phyloP scores from a whole-genome alignment of 2,329 filamentous ascomycete species.

The Didymosphaeria variabile region DNA sequence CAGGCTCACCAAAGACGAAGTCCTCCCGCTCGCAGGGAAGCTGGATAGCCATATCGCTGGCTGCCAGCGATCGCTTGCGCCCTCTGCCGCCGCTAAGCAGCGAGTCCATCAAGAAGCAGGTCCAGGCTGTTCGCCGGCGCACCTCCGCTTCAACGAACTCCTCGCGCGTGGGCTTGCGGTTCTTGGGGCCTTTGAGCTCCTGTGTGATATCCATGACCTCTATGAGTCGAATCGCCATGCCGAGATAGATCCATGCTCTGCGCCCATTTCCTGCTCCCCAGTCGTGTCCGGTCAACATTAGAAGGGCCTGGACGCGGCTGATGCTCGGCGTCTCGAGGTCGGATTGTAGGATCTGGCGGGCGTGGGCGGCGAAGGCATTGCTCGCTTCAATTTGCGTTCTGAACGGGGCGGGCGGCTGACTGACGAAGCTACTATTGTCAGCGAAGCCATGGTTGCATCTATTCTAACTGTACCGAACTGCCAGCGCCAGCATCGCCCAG shows the following conservation, averaged over 20 bases:
- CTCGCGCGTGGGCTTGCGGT: slow-evolving; percentile 45
- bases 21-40: slow-evolving; percentile 51
- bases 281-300: slow-evolving; percentile 57
- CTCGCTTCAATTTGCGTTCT: slow-evolving; percentile 50
- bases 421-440: slow-evolving; percentile 44
- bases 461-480: slow-evolving; percentile 42
- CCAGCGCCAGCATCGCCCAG: slow-evolving; percentile 54
- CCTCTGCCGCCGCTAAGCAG: slow-evolving; percentile 53
- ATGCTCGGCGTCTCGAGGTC: slow-evolving; percentile 52
- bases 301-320: slow-evolving; percentile 50
- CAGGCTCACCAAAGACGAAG: slow-evolving; percentile 52
- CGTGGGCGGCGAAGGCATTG: slow-evolving; percentile 53
- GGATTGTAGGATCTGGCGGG: slow-evolving; percentile 51
- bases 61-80: slow-evolving; percentile 46
- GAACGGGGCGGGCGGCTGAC: slow-evolving; percentile 48
- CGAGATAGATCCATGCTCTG: slow-evolving; percentile 53
- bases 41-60: slow-evolving; percentile 50
- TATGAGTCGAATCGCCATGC: slow-evolving; percentile 53
- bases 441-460: background rate
- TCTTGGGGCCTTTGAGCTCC: slow-evolving; percentile 42
- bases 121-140: slow-evolving; percentile 52
- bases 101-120: slow-evolving; percentile 55
- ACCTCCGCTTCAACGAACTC: slow-evolving; percentile 54
- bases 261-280: slow-evolving; percentile 57
- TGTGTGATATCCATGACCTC: slow-evolving; percentile 53